Evolutionary conservation across 306 rosid genomes (phyloP).

Genomic region (Corylus americana): DNA sequence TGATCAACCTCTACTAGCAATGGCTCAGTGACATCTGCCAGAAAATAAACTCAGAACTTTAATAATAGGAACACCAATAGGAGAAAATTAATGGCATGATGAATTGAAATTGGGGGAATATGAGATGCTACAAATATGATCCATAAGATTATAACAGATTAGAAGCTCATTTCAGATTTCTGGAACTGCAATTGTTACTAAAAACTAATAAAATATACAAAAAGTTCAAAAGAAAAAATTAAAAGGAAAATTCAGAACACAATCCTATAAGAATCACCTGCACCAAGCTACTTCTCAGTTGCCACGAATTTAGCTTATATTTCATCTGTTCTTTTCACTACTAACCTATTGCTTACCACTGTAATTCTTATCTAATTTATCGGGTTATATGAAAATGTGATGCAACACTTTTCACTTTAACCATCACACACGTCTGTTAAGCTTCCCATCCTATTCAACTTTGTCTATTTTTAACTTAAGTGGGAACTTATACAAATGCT

Average conservation of each 20-base stretch:
- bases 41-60: not conserved
- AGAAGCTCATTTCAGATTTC: not conserved
- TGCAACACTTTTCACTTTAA: not conserved
- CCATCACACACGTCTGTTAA: not conserved
- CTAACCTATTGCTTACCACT: not conserved
- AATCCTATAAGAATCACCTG: not conserved
- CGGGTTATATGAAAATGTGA: not conserved
- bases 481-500: not conserved
- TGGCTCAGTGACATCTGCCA: conserved; percentile 83
- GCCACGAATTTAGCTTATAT: not conserved
- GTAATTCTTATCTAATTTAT: not conserved
- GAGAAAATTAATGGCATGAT: not conserved
- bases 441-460: not conserved
- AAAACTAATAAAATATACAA: not conserved
- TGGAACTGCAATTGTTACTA: not conserved
- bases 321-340: not conserved
- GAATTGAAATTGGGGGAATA: not conserved
- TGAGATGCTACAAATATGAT: not conserved
- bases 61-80: not conserved
- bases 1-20: conserved; percentile 89
- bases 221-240: not conserved
- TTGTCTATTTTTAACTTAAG: not conserved
- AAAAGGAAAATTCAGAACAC: not conserved
- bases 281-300: not conserved
- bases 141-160: not conserved